Evolutionary conservation across 163 green algal species (phyloP).

Genomic region (Trebouxia gelatinosa): DNA sequence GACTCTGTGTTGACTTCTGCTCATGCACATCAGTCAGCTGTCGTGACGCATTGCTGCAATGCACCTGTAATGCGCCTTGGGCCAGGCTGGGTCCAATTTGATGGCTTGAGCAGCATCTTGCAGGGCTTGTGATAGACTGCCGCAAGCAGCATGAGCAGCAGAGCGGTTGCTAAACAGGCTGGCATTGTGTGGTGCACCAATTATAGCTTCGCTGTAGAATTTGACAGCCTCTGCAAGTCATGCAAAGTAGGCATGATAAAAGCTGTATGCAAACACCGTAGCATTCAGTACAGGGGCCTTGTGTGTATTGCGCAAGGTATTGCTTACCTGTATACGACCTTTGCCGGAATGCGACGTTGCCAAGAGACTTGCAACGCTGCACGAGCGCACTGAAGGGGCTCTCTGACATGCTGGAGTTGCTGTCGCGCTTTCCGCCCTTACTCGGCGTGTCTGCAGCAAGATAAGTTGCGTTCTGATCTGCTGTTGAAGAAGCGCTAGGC

Average conservation of each 20-base stretch:
- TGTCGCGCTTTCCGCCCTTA: too few species aligned
- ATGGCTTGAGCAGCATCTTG: background rate
- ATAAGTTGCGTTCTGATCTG: too few species aligned
- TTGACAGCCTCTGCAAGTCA: constrained; percentile 45
- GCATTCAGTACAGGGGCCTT: background rate
- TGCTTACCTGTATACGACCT: background rate
- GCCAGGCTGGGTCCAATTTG: too few species aligned
- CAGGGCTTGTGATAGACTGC: too few species aligned
- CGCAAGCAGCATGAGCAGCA: constrained; percentile 52
- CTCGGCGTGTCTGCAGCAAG: too few species aligned
- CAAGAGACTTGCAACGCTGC: background rate
- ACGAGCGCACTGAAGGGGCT: too few species aligned
- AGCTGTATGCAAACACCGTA: background rate
- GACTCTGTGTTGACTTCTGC: too few species aligned
- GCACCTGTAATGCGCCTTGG: too few species aligned
- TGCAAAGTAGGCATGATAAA: background rate
- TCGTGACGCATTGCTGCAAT: too few species aligned
- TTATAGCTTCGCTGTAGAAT: constrained; percentile 56
- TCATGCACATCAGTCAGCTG: constrained; percentile 10
- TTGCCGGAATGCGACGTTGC: constrained; percentile 16
- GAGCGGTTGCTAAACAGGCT: constrained; percentile 65
- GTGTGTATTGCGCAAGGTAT: too few species aligned
- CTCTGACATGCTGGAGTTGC: too few species aligned
- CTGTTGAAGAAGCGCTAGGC: too few species aligned
- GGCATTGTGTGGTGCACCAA: constrained; percentile 38